phyloP scores from a whole-genome alignment of 306 rosid genomes.

The Acacia acuminata region DNA sequence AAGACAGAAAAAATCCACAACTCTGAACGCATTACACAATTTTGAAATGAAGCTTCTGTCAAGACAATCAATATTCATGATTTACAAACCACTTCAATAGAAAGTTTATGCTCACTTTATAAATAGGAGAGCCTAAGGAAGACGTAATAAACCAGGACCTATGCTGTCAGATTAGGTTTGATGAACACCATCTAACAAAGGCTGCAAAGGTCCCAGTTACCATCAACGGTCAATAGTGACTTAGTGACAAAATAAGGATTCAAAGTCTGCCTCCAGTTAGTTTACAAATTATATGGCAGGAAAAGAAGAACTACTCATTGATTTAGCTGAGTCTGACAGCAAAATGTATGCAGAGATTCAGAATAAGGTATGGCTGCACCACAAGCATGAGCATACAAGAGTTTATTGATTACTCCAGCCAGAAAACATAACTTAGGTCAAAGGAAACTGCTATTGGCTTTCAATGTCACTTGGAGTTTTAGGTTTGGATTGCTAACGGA shows the following conservation, averaged over 20 bases:
- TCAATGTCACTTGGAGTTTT: neutral
- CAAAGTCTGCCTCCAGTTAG: neutral
- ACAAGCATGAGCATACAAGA: neutral
- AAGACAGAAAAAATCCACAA: conserved; percentile 26
- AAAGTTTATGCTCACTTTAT: conserved; percentile 1
- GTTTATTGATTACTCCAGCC: neutral
- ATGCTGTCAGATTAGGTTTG: conserved; percentile 14
- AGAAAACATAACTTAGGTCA: conserved; percentile 7
- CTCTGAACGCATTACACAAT: conserved; percentile 7
- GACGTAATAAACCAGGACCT: conserved; percentile 7
- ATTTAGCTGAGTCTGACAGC: neutral
- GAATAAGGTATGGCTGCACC: neutral
- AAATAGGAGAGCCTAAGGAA: conserved; percentile 10
- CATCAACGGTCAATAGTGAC: conserved; percentile 17
- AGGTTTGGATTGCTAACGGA: conserved; percentile 27
- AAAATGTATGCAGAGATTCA: neutral
- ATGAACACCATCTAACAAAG: conserved; percentile 17
- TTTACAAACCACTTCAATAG: conserved; percentile 4
- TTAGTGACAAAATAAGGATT: neutral
- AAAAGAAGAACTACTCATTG: neutral
- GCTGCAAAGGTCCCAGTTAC: conserved; percentile 15
- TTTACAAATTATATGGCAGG: neutral
- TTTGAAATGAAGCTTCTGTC: conserved; percentile 17
- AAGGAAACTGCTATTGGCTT: conserved; percentile 13
- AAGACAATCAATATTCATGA: neutral